Evolutionary conservation across 164 flowering plant species (phyloP).

Genomic region (Nymphaea colorata): DNA sequence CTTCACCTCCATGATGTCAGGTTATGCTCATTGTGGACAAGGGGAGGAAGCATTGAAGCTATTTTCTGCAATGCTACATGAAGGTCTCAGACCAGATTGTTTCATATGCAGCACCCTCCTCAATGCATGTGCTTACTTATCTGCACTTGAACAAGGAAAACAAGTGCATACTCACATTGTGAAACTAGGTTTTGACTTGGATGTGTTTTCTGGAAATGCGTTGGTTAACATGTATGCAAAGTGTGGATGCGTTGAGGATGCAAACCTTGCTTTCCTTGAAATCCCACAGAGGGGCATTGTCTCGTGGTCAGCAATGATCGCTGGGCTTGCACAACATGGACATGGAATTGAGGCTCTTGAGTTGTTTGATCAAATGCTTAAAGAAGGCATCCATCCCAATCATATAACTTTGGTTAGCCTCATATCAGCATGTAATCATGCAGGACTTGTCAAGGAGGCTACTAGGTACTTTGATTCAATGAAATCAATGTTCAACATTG

Average conservation of each 20-base stretch:
- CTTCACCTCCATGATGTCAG: constrained; percentile 61
- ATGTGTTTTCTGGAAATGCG: constrained; percentile 64
- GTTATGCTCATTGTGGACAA: constrained; percentile 52
- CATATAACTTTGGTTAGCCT: constrained; percentile 21
- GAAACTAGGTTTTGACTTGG: constrained; percentile 51
- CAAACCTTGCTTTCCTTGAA: constrained; percentile 41
- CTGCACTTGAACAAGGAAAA: constrained; percentile 80
- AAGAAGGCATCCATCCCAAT: constrained; percentile 49
- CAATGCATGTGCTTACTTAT: constrained; percentile 66
- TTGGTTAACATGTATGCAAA: constrained; percentile 87
- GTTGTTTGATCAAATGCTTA: constrained; percentile 52
- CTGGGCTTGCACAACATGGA: constrained; percentile 85
- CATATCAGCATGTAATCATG: constrained; percentile 16
- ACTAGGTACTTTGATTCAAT: constrained; percentile 12
- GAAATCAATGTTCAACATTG: constrained; percentile 6
- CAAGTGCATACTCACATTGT: constrained; percentile 62
- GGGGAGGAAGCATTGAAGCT: constrained; percentile 76
- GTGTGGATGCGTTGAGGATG: constrained; percentile 77
- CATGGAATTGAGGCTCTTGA: constrained; percentile 50
- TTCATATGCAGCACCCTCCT: constrained; percentile 58
- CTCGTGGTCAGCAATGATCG: constrained; percentile 85
- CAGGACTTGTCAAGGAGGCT: constrained; percentile 13
- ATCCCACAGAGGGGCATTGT: constrained; percentile 53
- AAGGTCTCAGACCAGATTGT: constrained; percentile 40
- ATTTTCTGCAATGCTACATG: constrained; percentile 34